A percentile compares a stretch with the other conserved stretches of the same genome.
These are phyloP conservation scores for Phytophthora ramorum DNA, from an alignment of 352 stramenopile genomes.

Conservation along the genomic window DNA sequence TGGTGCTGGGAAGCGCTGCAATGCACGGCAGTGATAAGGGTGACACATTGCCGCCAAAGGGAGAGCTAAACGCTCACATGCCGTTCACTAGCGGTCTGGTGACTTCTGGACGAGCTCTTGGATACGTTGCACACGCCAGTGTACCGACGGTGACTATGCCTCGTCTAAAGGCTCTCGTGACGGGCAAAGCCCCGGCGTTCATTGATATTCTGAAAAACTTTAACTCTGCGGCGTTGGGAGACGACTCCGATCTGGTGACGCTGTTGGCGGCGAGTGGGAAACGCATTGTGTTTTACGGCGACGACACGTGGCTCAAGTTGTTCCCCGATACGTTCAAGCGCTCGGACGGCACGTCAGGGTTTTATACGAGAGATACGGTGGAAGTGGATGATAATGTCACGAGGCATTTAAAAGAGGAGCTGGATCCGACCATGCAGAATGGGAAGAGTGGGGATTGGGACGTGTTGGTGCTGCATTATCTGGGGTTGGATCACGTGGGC, in stretches of 20 bases:
- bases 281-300: slow-evolving; percentile 87
- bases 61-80: slow-evolving; percentile 75
- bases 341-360: slow-evolving; percentile 83
- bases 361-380: slow-evolving; percentile 89
- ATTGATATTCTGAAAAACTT: slow-evolving; percentile 94
- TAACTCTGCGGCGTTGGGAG: slow-evolving; percentile 79
- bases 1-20: slow-evolving; percentile 77
- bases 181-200: slow-evolving; percentile 85
- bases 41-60: slow-evolving; percentile 4
- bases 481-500: slow-evolving; percentile 88
- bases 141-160: slow-evolving; percentile 92
- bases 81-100: slow-evolving; percentile 67
- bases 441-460: slow-evolving; percentile 84
- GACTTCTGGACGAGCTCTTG: slow-evolving; percentile 52
- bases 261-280: slow-evolving; percentile 53
- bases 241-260: slow-evolving; percentile 77
- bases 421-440: slow-evolving; percentile 75
- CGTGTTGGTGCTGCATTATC: slow-evolving; percentile 86
- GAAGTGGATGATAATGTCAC: slow-evolving; percentile 90
- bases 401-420: slow-evolving; percentile 81
- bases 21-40: slow-evolving; percentile 36
- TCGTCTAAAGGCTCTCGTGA: slow-evolving; percentile 87
- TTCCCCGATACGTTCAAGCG: slow-evolving; percentile 80
- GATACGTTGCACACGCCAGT: slow-evolving; percentile 82
- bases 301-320: slow-evolving; percentile 92